phyloP scores from a whole-genome alignment of 805 yeast species.

The Saccharomyces cerevisiae region DNA sequence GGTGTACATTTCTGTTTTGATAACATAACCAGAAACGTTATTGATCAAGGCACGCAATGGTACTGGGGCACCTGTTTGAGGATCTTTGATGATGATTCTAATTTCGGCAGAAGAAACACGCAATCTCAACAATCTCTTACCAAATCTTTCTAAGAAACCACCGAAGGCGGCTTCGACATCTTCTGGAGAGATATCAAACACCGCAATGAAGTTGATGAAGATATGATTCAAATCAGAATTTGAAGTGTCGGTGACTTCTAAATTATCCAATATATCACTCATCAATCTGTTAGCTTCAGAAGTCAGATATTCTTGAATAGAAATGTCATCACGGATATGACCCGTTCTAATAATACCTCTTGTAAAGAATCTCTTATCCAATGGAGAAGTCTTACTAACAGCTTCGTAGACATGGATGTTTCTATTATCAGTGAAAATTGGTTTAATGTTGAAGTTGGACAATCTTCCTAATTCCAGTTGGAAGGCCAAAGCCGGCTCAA shows the following conservation, averaged over 20 bases:
- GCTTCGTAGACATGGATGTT: conserved; percentile 97
- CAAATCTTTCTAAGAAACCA: conserved; percentile 94
- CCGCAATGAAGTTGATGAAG: conserved; percentile 93
- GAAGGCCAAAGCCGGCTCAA: conserved; percentile 96
- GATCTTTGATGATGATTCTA: conserved; percentile 89
- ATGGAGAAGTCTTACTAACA: conserved; percentile 82
- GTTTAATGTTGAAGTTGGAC: conserved; percentile 90
- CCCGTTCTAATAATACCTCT: conserved; percentile 97
- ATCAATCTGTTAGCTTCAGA: conserved; percentile 94
- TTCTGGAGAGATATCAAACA: conserved; percentile 85
- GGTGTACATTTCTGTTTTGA: conserved; percentile 87
- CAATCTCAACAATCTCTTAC: conserved; percentile 92
- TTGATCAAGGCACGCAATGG: conserved; percentile 95
- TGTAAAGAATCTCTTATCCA: conserved; percentile 92
- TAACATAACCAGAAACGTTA: conserved; percentile 95
- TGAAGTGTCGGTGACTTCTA: conserved; percentile 88
- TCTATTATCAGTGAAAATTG: conserved; percentile 92
- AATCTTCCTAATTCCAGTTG: conserved; percentile 91
- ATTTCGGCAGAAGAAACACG: conserved; percentile 97
- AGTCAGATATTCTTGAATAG: conserved; percentile 87
- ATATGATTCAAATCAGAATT: conserved; percentile 96
- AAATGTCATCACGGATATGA: conserved; percentile 82
- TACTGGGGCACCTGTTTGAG: conserved; percentile 78
- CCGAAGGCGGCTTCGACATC: conserved; percentile 98
- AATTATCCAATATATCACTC: conserved; percentile 90